phyloP scores from a whole-genome alignment of 345 rosid genomes.

The Noccaea bulbosa region DNA sequence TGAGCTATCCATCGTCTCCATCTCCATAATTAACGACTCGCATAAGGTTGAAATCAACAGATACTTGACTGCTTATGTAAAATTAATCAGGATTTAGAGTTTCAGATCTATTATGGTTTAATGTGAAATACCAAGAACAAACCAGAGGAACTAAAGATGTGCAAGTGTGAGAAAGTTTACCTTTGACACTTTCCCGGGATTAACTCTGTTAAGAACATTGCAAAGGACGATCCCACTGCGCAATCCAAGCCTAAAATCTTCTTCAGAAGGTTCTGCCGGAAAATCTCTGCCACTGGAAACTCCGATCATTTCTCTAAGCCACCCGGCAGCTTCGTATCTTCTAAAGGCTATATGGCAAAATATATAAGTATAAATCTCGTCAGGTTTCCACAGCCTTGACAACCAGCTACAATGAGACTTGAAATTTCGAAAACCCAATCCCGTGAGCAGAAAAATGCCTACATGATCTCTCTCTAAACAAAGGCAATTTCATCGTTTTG shows the following conservation, averaged over 20 bases:
- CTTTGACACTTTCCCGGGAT: slow-evolving; percentile 80
- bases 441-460: not conserved
- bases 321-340: slow-evolving; percentile 85
- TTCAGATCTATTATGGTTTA: not conserved
- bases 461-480: slow-evolving; percentile 11
- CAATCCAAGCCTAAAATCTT: slow-evolving; percentile 85
- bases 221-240: slow-evolving; percentile 93
- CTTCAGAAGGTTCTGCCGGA: slow-evolving; percentile 89
- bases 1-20: slow-evolving; percentile 10
- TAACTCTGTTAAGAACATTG: slow-evolving; percentile 83
- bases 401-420: not conserved
- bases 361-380: not conserved
- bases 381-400: not conserved
- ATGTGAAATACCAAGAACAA: not conserved
- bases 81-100: not conserved
- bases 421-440: not conserved
- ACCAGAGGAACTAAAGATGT: not conserved
- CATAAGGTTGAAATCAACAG: not conserved
- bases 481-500: slow-evolving; percentile 2
- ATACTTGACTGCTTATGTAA: not conserved
- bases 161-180: slow-evolving; percentile 23
- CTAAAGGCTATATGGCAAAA: slow-evolving; percentile 55
- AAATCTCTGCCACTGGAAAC: slow-evolving; percentile 80
- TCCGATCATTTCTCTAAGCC: slow-evolving; percentile 81
- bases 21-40: not conserved